These are phyloP conservation scores for Plantago lanceolata DNA, from an alignment of 305 asterid species.

Conservation along the genomic window DNA sequence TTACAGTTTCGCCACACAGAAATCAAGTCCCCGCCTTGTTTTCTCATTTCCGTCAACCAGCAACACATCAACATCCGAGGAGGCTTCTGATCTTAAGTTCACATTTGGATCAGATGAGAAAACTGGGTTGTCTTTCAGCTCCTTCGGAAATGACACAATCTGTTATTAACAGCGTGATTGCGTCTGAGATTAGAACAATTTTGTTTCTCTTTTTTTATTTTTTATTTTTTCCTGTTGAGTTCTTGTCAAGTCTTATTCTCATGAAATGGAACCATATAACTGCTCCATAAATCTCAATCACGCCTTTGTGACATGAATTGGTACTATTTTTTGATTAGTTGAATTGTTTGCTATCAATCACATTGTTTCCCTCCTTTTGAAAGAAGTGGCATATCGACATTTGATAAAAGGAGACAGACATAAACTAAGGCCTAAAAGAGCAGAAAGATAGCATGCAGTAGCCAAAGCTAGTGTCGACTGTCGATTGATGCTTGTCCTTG, in stretches of 20 bases:
- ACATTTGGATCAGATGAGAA: constrained; percentile 62
- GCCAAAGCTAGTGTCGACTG: no score
- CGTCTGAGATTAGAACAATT: constrained; percentile 13
- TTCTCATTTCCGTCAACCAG: constrained; percentile 77
- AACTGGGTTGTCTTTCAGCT: constrained; percentile 53
- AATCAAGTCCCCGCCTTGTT: constrained; percentile 41
- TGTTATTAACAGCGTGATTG: constrained; percentile 38
- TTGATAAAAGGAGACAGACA: no score
- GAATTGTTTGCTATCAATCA: no score
- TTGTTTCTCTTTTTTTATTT: not conserved
- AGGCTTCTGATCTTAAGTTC: constrained; percentile 54
- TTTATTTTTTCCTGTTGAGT: not conserved
- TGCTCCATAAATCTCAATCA: no score
- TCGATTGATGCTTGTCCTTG: no score
- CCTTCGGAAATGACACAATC: constrained; percentile 50
- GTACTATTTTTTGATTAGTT: no score
- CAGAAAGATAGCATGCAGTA: no score
- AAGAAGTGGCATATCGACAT: no score
- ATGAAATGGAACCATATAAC: not conserved
- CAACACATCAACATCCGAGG: constrained; percentile 37
- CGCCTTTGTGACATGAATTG: no score
- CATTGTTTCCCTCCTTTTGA: no score
- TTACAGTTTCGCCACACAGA: constrained; percentile 54
- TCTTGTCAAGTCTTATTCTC: not conserved
- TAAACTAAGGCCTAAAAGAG: no score